A percentile compares a stretch with the other conserved stretches of the same genome.
These are phyloP conservation scores for Glaciozyma antarctica DNA, from an alignment of 768 basidiomycete genomes.

Conservation along the genomic window DNA sequence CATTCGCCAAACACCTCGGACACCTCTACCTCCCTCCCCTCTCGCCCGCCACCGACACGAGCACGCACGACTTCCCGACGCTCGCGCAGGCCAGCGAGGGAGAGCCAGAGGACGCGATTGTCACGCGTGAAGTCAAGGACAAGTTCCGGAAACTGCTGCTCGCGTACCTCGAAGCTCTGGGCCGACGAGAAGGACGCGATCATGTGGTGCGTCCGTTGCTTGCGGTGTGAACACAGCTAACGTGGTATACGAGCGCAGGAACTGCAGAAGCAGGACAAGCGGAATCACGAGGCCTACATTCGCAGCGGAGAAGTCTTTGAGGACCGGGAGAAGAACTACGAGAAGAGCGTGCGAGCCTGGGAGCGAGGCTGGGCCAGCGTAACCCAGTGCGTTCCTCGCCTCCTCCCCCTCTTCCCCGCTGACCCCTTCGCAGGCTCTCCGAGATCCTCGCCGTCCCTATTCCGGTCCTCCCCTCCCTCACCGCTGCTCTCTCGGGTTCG, in stretches of 20 bases:
- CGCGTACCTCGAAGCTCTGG: slow-evolving; percentile 81
- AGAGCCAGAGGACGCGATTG: slow-evolving; percentile 54
- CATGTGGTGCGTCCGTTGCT: slow-evolving; percentile 37
- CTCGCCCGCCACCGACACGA: background rate
- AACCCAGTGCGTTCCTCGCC: slow-evolving; percentile 53
- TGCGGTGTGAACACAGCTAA: background rate
- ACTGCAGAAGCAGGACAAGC: slow-evolving; percentile 89
- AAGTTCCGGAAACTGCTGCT: slow-evolving; percentile 88
- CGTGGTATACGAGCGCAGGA: slow-evolving; percentile 47
- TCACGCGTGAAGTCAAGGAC: slow-evolving; percentile 75
- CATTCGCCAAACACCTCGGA: slow-evolving; percentile 87
- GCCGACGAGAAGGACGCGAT: slow-evolving; percentile 82
- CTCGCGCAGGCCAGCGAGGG: background rate
- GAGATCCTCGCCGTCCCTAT: slow-evolving; percentile 77
- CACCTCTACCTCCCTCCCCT: slow-evolving; percentile 52
- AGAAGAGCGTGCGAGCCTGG: slow-evolving; percentile 94
- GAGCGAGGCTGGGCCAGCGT: slow-evolving; percentile 83
- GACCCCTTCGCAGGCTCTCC: slow-evolving; percentile 54
- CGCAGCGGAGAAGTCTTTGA: slow-evolving; percentile 99
- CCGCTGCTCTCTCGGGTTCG: slow-evolving; percentile 43
- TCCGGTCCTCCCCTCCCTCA: slow-evolving; percentile 70
- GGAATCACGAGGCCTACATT: slow-evolving; percentile 98
- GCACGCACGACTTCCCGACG: slow-evolving; percentile 20
- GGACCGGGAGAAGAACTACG: slow-evolving; percentile 95
- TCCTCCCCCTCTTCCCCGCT: slow-evolving; percentile 21